Base-by-base conservation (phyloP, 768 basidiomycete genomes). In the Crepidotus variabilis region DNA sequence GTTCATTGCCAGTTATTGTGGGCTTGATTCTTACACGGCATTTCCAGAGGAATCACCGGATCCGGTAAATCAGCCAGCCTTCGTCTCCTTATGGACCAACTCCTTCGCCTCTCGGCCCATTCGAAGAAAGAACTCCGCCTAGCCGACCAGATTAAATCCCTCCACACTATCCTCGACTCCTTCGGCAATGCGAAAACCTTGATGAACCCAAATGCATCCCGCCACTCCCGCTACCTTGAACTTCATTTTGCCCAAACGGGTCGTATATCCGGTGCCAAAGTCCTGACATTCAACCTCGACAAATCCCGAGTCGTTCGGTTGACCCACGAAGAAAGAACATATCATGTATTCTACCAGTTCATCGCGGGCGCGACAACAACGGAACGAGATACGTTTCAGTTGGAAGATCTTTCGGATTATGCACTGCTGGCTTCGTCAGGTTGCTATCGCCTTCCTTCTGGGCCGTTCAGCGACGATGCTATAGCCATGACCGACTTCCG, bases 321-420 rank as follows among this genome's bases (percentile, higher is more conserved):
- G 36, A 73, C 80, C 10, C 84, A 90, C 60, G 93, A 96, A 72
- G 94, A 95, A 66, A 85, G 94, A 20, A 82, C 90, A 0, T 96
- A 86, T 72, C 94, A 96, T 62, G 82, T 95, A 46, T 95, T 96
- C 72, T 96, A 96, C 71, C 94, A 96, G 71, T 81, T 96, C 60
- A 77, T 96, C n/a, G 84, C 92, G 5, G 94, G 94, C 22, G 90
- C 92, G 1, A 87, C 87, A 0, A 78, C 89, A 0, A 75, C 85
- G 50, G 94, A 96, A 67, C 82, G 93, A 2, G 92, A 96, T 61
- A 69, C 73, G 11, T 84, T 88, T 60, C 80, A 79, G 54, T 74
- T 95, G 18, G 90, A 94, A 63, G 94, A 94, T 61, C 82, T 86
- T 0, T 88, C 90, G 0, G 90, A 91, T 57, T 96, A 96, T 67